Evolutionary conservation across 2,329 filamentous ascomycete species (phyloP).

Genomic region (Exutisphaerella laricina): DNA sequence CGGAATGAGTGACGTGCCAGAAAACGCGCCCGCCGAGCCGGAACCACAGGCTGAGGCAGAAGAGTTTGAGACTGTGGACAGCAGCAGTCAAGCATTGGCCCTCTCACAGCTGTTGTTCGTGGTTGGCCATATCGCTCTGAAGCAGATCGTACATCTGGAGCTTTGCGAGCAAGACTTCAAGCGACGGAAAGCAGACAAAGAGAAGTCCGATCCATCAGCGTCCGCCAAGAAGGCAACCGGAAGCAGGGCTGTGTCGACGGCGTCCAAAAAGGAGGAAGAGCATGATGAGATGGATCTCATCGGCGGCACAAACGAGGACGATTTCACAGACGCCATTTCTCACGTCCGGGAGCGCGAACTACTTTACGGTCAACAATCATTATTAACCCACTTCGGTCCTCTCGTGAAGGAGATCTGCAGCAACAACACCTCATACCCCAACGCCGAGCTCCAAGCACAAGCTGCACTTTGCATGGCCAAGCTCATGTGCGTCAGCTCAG

Average conservation of each 20-base stretch:
- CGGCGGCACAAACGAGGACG: conserved; percentile 90
- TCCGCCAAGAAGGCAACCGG: conserved; percentile 25
- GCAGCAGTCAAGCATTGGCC: conserved; percentile 50
- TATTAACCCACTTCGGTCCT: conserved; percentile 86
- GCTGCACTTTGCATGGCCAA: conserved; percentile 94
- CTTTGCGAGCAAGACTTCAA: conserved; percentile 98
- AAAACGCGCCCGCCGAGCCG: conserved; percentile 21
- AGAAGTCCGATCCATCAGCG: conserved; percentile 51
- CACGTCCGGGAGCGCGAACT: conserved; percentile 81
- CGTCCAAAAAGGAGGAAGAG: conserved; percentile 51
- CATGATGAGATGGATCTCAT: conserved; percentile 93
- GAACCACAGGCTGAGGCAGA: conserved; percentile 20
- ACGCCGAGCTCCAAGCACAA: conserved; percentile 84
- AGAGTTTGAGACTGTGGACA: conserved; percentile 11
- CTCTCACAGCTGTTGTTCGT: conserved; percentile 91
- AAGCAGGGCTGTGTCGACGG: conserved; percentile 27
- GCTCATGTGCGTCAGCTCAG: conserved; percentile 95
- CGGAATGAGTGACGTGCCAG: conserved; percentile 35
- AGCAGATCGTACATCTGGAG: conserved; percentile 97
- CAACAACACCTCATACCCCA: conserved; percentile 87
- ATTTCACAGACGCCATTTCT: conserved; percentile 81
- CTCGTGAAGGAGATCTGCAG: conserved; percentile 89
- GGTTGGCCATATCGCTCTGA: conserved; percentile 93
- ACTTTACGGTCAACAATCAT: conserved; percentile 72
- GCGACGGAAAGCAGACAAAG: conserved; percentile 84